These are phyloP conservation scores for Tuber aestivum DNA, from an alignment of 495 filamentous ascomycete genomes.

Conservation along the genomic window DNA sequence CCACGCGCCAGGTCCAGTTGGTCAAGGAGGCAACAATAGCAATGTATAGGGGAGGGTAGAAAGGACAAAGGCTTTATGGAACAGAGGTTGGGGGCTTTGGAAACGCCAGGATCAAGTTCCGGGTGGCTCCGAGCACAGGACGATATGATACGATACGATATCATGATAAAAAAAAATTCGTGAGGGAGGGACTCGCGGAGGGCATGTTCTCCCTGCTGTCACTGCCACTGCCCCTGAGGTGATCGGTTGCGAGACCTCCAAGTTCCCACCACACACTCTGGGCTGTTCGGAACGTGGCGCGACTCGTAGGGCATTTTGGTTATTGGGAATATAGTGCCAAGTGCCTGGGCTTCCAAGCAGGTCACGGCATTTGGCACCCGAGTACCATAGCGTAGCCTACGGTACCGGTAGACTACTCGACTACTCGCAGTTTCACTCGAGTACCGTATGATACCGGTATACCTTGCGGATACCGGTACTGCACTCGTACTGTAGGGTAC, in stretches of 20 bases:
- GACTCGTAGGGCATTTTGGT: background rate
- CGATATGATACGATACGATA: background rate
- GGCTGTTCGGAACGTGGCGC: background rate
- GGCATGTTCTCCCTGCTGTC: too few relatives aligned
- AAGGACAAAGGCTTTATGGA: background rate
- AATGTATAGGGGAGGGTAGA: background rate
- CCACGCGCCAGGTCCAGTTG: constrained; percentile 36
- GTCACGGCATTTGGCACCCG: background rate
- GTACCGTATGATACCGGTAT: too few relatives aligned
- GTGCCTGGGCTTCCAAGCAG: background rate
- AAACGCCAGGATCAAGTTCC: too few relatives aligned
- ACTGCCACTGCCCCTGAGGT: background rate
- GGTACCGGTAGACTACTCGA: too few relatives aligned
- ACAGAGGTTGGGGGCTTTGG: background rate
- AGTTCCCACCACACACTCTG: background rate
- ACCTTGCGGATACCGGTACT: too few relatives aligned
- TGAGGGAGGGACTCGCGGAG: too few relatives aligned
- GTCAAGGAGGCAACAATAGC: background rate
- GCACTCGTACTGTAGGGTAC: too few relatives aligned
- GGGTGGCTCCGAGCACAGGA: too few relatives aligned
- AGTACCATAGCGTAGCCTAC: background rate
- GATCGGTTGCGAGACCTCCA: background rate
- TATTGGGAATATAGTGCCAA: background rate
- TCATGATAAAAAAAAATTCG: background rate
- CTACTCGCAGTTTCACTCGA: too few relatives aligned